Percentiles rank a stretch among this genome's conserved stretches.
Evolutionary conservation across 2,329 filamentous ascomycete species (phyloP).

Genomic region (Arthrobotrys musiformis): DNA sequence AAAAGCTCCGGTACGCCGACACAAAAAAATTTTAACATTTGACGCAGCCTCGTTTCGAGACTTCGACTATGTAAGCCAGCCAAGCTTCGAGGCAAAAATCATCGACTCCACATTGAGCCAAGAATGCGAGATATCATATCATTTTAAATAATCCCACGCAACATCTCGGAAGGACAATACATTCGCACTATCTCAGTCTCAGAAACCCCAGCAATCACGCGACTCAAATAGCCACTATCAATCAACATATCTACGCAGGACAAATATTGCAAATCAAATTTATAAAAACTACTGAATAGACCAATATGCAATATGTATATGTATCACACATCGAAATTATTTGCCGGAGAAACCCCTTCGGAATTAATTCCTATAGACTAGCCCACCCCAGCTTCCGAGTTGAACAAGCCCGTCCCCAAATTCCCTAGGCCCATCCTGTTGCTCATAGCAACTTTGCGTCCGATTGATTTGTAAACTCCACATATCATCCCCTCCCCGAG

Average conservation of each 20-base stretch:
- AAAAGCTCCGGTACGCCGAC: background rate
- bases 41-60: background rate
- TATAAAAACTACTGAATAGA: no score
- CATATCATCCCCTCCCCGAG: slow-evolving; percentile 28
- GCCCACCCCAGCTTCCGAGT: background rate
- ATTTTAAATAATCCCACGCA: background rate
- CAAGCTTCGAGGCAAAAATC: background rate
- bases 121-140: background rate
- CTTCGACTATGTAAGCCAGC: no score
- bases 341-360: no score
- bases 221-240: no score
- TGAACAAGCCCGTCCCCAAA: slow-evolving; percentile 25
- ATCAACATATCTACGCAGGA: background rate
- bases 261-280: no score
- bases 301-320: no score
- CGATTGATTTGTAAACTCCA: slow-evolving; percentile 46
- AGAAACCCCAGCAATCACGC: no score
- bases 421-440: slow-evolving; percentile 5
- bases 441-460: slow-evolving; percentile 25
- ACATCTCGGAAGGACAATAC: background rate
- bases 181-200: background rate
- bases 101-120: background rate
- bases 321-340: no score
- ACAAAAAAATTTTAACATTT: background rate
- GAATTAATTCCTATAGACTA: slow-evolving; percentile 1